Evolutionary conservation across 192 early-diverging fungal species (phyloP).

Genomic region (Glomus cerebriforme): DNA sequence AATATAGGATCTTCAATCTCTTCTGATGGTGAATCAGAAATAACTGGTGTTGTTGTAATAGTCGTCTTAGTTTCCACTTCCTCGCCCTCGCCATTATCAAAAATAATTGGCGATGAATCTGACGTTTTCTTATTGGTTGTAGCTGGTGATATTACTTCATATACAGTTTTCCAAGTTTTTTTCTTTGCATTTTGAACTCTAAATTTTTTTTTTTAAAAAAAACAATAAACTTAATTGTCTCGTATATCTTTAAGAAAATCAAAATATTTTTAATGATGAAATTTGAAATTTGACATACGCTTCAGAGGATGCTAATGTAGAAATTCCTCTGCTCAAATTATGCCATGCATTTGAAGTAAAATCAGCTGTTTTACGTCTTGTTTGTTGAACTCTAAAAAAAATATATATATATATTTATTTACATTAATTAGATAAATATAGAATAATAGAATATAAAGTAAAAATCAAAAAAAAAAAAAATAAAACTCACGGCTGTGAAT

Average conservation of each 20-base stretch:
- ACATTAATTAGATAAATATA: no score
- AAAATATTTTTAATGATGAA: neutral
- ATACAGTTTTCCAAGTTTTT: neutral
- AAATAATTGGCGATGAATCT: neutral
- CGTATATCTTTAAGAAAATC: no score
- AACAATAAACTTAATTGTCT: no score
- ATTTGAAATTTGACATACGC: slow-evolving; percentile 1
- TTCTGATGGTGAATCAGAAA: neutral
- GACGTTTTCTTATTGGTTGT: neutral
- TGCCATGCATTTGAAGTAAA: slow-evolving; percentile 8
- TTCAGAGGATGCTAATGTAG: neutral
- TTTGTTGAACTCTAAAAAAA: slow-evolving; percentile 13
- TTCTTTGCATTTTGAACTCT: neutral
- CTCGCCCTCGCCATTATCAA: no score
- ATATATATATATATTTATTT: no score
- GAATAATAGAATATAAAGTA: neutral
- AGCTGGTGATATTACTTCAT: neutral
- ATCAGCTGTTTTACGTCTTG: slow-evolving; percentile 11
- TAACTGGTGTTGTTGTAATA: neutral
- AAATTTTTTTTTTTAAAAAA: no score
- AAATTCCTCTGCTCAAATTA: slow-evolving; percentile 19
- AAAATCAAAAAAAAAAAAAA: neutral
- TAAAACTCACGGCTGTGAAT: neutral
- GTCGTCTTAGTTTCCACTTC: no score
- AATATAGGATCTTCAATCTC: neutral